A percentile compares a stretch with the other conserved stretches of the same genome.
phyloP scores from a whole-genome alignment of 164 flowering plant species.

The Euptelea pleiosperma region DNA sequence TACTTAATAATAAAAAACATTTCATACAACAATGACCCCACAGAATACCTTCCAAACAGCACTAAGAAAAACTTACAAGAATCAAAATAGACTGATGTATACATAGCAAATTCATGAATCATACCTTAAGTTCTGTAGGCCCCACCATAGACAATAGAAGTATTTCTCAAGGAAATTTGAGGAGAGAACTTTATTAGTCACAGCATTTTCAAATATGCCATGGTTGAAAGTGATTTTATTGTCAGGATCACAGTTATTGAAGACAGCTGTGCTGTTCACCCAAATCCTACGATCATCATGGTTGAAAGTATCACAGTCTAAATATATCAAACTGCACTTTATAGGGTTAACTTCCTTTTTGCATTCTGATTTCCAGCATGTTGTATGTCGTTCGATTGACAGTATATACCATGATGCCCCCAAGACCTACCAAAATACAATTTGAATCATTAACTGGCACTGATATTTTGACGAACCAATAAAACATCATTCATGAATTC shows the following conservation, averaged over 20 bases:
- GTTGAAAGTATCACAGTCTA: constrained; percentile 46
- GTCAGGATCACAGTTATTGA: constrained; percentile 55
- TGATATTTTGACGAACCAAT: not conserved
- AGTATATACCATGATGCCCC: constrained; percentile 93
- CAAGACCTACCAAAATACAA: constrained; percentile 52
- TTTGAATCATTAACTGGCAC: not conserved
- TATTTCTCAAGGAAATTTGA: constrained; percentile 57
- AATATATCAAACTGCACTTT: constrained; percentile 41
- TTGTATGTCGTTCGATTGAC: constrained; percentile 69
- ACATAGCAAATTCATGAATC: constrained; percentile 3
- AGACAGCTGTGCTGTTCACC: constrained; percentile 55
- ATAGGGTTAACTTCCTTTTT: constrained; percentile 32
- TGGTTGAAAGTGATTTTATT: constrained; percentile 39
- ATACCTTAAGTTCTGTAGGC: constrained; percentile 89
- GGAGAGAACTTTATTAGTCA: constrained; percentile 57
- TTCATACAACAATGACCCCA: too few relatives aligned
- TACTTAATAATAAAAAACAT: not conserved
- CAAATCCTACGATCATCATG: constrained; percentile 32
- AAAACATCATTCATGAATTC: not conserved
- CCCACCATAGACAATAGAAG: constrained; percentile 97
- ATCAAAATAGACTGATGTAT: too few relatives aligned
- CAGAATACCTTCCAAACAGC: too few relatives aligned
- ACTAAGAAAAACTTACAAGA: too few relatives aligned
- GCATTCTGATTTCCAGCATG: constrained; percentile 82
- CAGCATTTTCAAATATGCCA: constrained; percentile 74